Evolutionary conservation across 345 rosid genomes (phyloP).

Genomic region (Moringa oleifera): DNA sequence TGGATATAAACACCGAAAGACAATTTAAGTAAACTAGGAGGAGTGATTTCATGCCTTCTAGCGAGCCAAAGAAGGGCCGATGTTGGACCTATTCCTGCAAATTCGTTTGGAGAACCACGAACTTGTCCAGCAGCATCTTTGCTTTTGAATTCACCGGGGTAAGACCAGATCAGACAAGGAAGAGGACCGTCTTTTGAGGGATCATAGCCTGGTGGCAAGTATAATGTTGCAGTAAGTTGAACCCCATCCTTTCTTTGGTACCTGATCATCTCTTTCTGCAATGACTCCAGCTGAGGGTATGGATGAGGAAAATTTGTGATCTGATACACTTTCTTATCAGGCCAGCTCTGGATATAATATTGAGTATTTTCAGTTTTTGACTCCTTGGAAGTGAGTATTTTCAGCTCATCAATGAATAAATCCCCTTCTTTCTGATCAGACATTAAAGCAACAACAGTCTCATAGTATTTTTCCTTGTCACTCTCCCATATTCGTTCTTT

Average conservation of each 20-base stretch:
- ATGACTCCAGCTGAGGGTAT: conserved; percentile 84
- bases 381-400: conserved; percentile 82
- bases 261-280: conserved; percentile 96
- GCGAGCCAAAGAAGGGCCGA: conserved; percentile 98
- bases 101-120: conserved; percentile 99
- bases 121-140: conserved; percentile 99
- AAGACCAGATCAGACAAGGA: conserved; percentile 94
- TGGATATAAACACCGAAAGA: conserved; percentile 10
- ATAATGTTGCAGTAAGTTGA: conserved; percentile 90
- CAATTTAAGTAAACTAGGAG: conserved; percentile 1
- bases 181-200: conserved; percentile 87
- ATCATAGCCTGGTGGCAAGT: conserved; percentile 90
- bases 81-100: conserved; percentile 91
- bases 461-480: conserved; percentile 81
- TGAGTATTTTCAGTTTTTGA: conserved; percentile 96
- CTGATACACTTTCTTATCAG: conserved; percentile 68
- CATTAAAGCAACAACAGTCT: conserved; percentile 87
- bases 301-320: conserved; percentile 94
- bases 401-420: conserved; percentile 57
- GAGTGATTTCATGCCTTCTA: conserved; percentile 56
- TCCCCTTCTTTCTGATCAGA: conserved; percentile 86
- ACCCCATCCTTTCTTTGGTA: conserved; percentile 96
- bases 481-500: conserved; percentile 99
- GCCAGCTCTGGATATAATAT: conserved; percentile 80
- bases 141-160: conserved; percentile 98